Conservation (phyloP, 1,284 basidiomycete genomes). For the Puccinia horiana region DNA sequence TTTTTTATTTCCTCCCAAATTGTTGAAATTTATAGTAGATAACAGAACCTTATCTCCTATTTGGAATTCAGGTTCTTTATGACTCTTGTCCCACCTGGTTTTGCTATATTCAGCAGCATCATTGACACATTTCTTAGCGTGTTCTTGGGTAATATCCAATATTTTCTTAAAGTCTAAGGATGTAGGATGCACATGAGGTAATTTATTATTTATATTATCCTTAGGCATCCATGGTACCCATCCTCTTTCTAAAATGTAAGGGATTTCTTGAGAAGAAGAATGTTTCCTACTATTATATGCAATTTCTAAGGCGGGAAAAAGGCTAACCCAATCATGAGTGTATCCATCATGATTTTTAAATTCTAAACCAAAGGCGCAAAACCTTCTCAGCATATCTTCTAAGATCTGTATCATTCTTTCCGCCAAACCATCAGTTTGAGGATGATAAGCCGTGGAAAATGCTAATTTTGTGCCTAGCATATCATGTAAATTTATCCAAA, state of each 20-base stretch:
- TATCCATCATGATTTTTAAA: constrained; percentile 10
- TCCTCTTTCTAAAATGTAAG: neutral
- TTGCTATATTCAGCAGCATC: neutral
- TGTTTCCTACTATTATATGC: constrained; percentile 20
- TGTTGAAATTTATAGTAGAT: constrained; percentile 3
- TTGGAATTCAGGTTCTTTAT: neutral
- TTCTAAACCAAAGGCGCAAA: constrained; percentile 7
- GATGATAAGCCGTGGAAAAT: neutral
- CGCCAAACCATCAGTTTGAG: neutral
- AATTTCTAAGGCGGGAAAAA: constrained; percentile 9
- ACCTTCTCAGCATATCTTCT: constrained; percentile 6
- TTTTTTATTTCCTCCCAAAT: constrained; percentile 4
- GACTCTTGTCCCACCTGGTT: neutral
- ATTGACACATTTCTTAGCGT: neutral
- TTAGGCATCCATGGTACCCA: constrained; percentile 10
- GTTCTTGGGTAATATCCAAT: neutral
- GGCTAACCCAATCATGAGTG: constrained; percentile 28
- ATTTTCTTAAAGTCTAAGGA: constrained; percentile 2
- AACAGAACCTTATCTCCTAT: neutral
- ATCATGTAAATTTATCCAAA: too few species aligned
- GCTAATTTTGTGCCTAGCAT: too few species aligned
- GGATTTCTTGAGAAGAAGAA: neutral
- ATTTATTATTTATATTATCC: neutral
- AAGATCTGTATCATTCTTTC: constrained; percentile 19
- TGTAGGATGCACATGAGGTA: neutral